Evolutionary conservation across 2,329 filamentous ascomycete genomes (phyloP), one percentile per base, ranked within the genome.

Genomic region (Sclerotinia trifoliorum): DNA sequence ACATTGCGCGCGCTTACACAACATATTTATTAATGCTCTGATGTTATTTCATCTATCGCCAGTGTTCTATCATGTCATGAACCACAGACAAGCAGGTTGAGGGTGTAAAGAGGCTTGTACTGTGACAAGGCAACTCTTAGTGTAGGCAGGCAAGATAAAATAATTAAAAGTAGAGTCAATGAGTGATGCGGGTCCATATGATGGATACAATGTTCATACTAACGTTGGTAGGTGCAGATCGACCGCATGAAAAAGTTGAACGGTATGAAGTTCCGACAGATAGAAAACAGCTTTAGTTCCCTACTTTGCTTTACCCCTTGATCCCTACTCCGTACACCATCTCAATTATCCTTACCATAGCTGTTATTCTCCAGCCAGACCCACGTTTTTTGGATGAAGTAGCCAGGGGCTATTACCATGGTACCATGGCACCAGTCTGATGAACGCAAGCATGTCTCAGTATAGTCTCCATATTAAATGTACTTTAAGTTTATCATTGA

Each of bases 1-100:
- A 26, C 32, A 51, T 61, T 67, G 65, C 57, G 65, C 65, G 57
- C 65, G 65, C 65, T 67, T 67, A 63, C 65, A 55, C 65, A 44
- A 55, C 29, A 46, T 48, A 29, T 29, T 26, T 26, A 57, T 58
- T 26, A 48, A 57, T 58, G 29, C 15, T 39, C 46, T 29, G 46
- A 49, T 39, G 15, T 39, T 6, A 49, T 49, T 51, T 51, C 44
- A 26, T 13, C 51, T 26, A 39, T 35, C 46, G 21, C 19, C 44
- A 17, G 29, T 35, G 10, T 35, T 35, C 35, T 17, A 42, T 51
- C 17, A 52, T 64, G 24, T 29, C 26, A 54, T 54, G 32, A 42
- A 54, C 29, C 44, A 48, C 21, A 62, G 19, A n/a, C 29, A 39
- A 58, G 6, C n/a, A 48, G 51, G 13, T 57, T 55, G n/a, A 42